Percentiles rank a stretch among this genome's conserved stretches.
Conservation (phyloP, 1,284 basidiomycete species). For the Malassezia caprae region DNA sequence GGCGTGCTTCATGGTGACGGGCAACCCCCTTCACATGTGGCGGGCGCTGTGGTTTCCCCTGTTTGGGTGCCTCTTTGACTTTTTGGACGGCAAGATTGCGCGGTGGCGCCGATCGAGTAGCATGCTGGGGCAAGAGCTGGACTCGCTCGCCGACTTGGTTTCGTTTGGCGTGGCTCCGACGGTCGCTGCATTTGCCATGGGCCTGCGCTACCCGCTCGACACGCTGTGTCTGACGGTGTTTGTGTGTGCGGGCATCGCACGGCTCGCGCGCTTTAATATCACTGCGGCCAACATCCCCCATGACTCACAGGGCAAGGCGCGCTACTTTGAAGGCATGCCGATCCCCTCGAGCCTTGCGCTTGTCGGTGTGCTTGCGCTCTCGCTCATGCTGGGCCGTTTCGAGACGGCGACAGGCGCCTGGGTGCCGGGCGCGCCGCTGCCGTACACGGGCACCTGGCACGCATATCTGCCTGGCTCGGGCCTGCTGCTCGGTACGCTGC, state of each 20-base stretch:
- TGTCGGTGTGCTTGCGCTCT: conserved; percentile 70
- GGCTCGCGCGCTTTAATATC: conserved; percentile 94
- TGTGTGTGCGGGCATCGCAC: conserved; percentile 88
- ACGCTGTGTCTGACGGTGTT: conserved; percentile 75
- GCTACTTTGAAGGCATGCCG: conserved; percentile 94
- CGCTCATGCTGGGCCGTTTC: conserved; percentile 61
- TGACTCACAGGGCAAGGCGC: conserved; percentile 71
- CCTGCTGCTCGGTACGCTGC: conserved; percentile 30
- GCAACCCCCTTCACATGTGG: conserved; percentile 56
- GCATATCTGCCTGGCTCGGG: conserved; percentile 12
- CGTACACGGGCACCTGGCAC: conserved; percentile 32
- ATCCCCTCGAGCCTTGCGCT: conserved; percentile 82
- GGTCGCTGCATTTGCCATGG: conserved; percentile 79
- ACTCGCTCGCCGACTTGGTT: conserved; percentile 90
- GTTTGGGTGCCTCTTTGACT: conserved; percentile 95
- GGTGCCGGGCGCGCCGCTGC: conserved; percentile 9
- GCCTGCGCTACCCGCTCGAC: conserved; percentile 79
- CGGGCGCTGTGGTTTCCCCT: conserved; percentile 77
- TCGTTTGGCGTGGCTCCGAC: conserved; percentile 96
- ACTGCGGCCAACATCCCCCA: conserved; percentile 91
- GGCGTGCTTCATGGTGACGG: conserved; percentile 71
- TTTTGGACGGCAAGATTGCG: conserved; percentile 93
- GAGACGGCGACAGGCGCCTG: conserved; percentile 26
- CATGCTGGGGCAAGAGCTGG: conserved; percentile 96
- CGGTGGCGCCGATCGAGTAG: conserved; percentile 89